Evolutionary conservation across 2,329 filamentous ascomycete species (phyloP).

Genomic region (Trichoderma atroviride): DNA sequence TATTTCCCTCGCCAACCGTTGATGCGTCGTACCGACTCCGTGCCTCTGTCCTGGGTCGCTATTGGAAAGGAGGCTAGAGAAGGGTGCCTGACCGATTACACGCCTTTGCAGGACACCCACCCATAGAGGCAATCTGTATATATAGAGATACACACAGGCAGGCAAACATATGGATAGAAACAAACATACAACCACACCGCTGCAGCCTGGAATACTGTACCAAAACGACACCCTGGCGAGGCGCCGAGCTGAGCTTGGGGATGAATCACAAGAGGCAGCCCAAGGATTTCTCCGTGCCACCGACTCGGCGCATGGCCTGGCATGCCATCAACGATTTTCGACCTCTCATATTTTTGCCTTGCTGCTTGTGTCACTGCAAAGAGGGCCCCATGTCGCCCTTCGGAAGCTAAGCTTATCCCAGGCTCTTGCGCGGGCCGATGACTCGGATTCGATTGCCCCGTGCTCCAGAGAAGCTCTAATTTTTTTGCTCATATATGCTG

Average conservation of each 20-base stretch:
- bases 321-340: slow-evolving; percentile 5
- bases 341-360: background rate
- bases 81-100: background rate
- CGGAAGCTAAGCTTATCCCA: slow-evolving; percentile 20
- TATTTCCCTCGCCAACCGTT: background rate
- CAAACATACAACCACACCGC: background rate
- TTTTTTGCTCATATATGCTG: background rate
- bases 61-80: background rate
- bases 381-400: background rate
- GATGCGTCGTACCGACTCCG: background rate
- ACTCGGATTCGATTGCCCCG: slow-evolving; percentile 25
- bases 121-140: background rate
- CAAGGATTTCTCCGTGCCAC: background rate
- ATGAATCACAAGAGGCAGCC: slow-evolving; percentile 8
- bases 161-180: background rate
- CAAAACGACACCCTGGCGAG: slow-evolving; percentile 10
- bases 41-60: slow-evolving; percentile 9
- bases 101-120: background rate
- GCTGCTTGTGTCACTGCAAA: background rate
- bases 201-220: background rate
- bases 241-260: slow-evolving; percentile 8
- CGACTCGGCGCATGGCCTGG: slow-evolving; percentile 8
- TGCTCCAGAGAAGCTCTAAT: slow-evolving; percentile 2
- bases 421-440: slow-evolving; percentile 21
- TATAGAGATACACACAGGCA: background rate